phyloP scores from a whole-genome alignment of 768 basidiomycete genomes.

The Asterophora parasitica region DNA sequence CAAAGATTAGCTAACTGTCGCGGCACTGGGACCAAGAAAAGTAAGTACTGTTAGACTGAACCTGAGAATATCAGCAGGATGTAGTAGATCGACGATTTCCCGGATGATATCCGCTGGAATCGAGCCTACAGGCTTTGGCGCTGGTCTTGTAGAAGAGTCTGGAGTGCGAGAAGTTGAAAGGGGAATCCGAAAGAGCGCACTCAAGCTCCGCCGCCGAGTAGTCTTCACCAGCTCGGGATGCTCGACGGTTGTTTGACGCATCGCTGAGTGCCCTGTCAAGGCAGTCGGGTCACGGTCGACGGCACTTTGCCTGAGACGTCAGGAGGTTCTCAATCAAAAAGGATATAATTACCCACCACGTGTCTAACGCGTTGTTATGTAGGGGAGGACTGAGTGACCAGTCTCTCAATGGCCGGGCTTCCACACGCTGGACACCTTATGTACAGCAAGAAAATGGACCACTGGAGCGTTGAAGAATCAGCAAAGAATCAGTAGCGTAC shows the following conservation, averaged over 20 bases:
- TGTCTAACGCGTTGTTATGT: too few species aligned
- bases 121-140: constrained; percentile 21
- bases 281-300: too few species aligned
- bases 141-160: constrained; percentile 21
- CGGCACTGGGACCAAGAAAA: constrained; percentile 4
- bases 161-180: constrained; percentile 23
- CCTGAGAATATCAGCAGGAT: constrained; percentile 34
- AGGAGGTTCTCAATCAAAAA: too few species aligned
- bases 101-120: constrained; percentile 36
- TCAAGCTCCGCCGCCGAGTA: constrained; percentile 26
- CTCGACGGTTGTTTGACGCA: constrained; percentile 6
- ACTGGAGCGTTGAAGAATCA: too few species aligned
- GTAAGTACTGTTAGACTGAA: constrained; percentile 38
- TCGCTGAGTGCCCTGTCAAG: too few species aligned
- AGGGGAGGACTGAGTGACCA: too few species aligned
- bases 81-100: constrained; percentile 33
- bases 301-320: too few species aligned
- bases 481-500: too few species aligned
- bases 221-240: constrained; percentile 10
- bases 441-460: too few species aligned
- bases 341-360: too few species aligned
- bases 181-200: constrained; percentile 30
- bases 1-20: constrained; percentile 1
- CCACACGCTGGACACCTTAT: too few species aligned
- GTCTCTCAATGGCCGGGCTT: too few species aligned